Conservation (phyloP, 345 rosid species). For the Anacardium occidentale region DNA sequence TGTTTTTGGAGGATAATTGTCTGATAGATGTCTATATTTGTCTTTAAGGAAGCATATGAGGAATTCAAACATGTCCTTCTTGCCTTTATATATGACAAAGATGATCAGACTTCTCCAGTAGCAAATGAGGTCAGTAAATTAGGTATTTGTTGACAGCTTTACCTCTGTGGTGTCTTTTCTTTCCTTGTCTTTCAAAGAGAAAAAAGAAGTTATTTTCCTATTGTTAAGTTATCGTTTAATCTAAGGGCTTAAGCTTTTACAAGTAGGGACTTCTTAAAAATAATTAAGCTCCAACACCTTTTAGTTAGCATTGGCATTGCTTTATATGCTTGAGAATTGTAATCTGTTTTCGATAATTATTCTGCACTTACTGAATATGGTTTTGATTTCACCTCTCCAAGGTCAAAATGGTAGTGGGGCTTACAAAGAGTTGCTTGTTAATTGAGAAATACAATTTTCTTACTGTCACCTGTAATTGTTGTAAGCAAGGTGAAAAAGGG, state of each 20-base stretch:
- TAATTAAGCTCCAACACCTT: not conserved
- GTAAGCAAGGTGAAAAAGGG: not conserved
- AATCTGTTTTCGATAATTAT: not conserved
- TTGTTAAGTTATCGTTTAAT: too few species aligned
- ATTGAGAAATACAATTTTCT: not conserved
- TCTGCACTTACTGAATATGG: not conserved
- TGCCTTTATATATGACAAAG: conserved; percentile 77
- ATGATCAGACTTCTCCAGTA: conserved; percentile 81
- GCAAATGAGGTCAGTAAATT: conserved; percentile 65
- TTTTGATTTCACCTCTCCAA: not conserved
- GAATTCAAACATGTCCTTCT: conserved; percentile 97
- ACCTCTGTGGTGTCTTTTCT: not conserved
- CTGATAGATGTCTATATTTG: conserved; percentile 35
- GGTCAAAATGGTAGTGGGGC: conserved; percentile 1
- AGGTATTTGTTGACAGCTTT: not conserved
- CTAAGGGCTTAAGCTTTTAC: too few species aligned
- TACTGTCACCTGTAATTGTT: not conserved
- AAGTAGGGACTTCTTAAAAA: too few species aligned
- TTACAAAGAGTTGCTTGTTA: not conserved
- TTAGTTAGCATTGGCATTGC: not conserved
- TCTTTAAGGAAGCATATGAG: conserved; percentile 92
- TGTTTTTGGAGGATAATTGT: conserved; percentile 4
- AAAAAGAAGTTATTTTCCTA: not conserved
- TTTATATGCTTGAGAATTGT: not conserved
- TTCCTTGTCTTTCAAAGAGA: not conserved